These are phyloP conservation scores for Eutrema yunnanense DNA, from an alignment of 345 rosid genomes.

Conservation along the genomic window DNA sequence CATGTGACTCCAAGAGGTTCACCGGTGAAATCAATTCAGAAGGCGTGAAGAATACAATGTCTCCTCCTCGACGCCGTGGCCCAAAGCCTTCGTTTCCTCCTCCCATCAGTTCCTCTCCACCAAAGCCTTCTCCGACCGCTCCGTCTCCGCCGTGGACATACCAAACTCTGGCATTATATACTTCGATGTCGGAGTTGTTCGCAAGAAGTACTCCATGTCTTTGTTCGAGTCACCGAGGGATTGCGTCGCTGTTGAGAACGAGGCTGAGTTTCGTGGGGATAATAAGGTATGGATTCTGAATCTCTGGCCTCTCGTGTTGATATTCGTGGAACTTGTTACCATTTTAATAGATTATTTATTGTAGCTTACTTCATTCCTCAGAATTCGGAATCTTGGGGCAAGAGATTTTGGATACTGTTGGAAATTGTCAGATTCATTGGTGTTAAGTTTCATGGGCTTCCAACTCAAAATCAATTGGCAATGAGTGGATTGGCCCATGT, in stretches of 20 bases:
- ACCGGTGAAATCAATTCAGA: too few species aligned
- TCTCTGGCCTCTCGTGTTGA: not conserved
- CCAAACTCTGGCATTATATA: slow-evolving; percentile 77
- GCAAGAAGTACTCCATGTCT: slow-evolving; percentile 72
- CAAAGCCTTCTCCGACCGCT: slow-evolving; percentile 19
- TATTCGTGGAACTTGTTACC: not conserved
- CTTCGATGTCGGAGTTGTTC: slow-evolving; percentile 79
- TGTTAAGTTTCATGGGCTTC: too few species aligned
- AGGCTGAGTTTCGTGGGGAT: not conserved
- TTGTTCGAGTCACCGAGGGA: slow-evolving; percentile 71
- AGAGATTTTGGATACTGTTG: not conserved
- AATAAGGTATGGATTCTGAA: not conserved
- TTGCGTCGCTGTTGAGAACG: slow-evolving; percentile 31
- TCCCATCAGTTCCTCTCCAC: slow-evolving; percentile 15
- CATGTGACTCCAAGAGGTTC: too few species aligned
- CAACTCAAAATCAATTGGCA: too few species aligned
- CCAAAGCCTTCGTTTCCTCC: slow-evolving; percentile 14
- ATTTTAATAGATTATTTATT: not conserved
- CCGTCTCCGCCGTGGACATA: slow-evolving; percentile 47
- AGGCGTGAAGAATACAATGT: too few species aligned
- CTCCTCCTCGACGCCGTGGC: slow-evolving; percentile 23
- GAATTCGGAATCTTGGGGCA: not conserved
- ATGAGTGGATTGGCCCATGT: too few species aligned
- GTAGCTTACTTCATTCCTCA: not conserved
- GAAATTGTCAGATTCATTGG: not conserved